Evolutionary conservation across 176 grass and related monocot species (phyloP).

Genomic region (Puccinellia tenuiflora): DNA sequence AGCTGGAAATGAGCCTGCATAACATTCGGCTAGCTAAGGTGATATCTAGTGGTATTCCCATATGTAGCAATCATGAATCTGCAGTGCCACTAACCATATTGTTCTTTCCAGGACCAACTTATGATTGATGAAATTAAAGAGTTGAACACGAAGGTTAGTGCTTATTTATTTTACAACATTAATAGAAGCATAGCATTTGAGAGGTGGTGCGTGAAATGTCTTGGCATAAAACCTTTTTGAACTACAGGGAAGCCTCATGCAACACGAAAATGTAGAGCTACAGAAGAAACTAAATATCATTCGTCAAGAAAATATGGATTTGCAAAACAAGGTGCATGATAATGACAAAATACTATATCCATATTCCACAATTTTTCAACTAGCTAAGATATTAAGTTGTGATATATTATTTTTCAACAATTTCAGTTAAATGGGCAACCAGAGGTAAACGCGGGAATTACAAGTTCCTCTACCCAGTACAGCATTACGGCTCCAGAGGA

Average conservation of each 20-base stretch:
- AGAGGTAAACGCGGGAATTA: not conserved
- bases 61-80: not conserved
- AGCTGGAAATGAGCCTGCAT: not conserved
- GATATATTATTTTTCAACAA: not conserved
- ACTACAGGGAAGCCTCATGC: not conserved
- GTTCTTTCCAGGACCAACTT: not conserved
- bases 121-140: not conserved
- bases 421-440: not conserved
- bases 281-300: not conserved
- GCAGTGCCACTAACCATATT: not conserved
- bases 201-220: not conserved
- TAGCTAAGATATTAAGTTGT: not conserved
- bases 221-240: not conserved
- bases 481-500: not conserved
- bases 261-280: not conserved
- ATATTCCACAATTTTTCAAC: not conserved
- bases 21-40: slow-evolving; percentile 4
- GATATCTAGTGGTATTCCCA: not conserved
- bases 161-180: not conserved
- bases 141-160: not conserved
- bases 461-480: not conserved
- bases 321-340: not conserved
- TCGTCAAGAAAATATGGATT: not conserved
- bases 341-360: not conserved
- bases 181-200: not conserved